phyloP scores from a whole-genome alignment of 2,329 filamentous ascomycete species.

The Aspergillus hiratsukae region DNA sequence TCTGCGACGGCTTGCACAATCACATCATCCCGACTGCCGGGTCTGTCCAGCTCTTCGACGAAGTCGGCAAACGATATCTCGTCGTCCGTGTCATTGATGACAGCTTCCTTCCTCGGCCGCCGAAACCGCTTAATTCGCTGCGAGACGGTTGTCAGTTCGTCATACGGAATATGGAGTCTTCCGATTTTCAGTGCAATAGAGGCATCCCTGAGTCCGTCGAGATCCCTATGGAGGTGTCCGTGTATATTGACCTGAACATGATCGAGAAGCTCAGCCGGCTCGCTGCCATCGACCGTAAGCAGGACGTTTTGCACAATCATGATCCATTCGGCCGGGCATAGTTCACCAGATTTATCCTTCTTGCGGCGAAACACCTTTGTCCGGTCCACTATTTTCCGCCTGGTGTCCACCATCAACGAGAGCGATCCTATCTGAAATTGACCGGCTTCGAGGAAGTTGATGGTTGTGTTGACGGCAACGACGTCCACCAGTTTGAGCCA shows the following conservation, averaged over 20 bases:
- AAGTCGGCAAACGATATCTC: slow-evolving; percentile 67
- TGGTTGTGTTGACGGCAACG: slow-evolving; percentile 71
- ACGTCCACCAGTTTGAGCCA: slow-evolving; percentile 90
- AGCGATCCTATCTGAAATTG: slow-evolving; percentile 79
- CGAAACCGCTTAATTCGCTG: slow-evolving; percentile 32
- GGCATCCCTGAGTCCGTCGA: slow-evolving; percentile 84
- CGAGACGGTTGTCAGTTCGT: slow-evolving; percentile 62
- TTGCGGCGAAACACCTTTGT: slow-evolving; percentile 83
- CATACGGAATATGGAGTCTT: slow-evolving; percentile 81
- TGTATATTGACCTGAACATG: slow-evolving; percentile 85
- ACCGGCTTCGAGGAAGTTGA: slow-evolving; percentile 76
- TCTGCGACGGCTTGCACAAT: slow-evolving; percentile 82
- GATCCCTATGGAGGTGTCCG: slow-evolving; percentile 77
- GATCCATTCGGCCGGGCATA: slow-evolving; percentile 89
- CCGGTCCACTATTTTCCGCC: slow-evolving; percentile 84
- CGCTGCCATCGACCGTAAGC: slow-evolving; percentile 78
- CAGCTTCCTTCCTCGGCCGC: slow-evolving; percentile 29
- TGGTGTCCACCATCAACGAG: slow-evolving; percentile 82
- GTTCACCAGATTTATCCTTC: slow-evolving; percentile 58
- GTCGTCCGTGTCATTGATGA: slow-evolving; percentile 43
- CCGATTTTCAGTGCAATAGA: slow-evolving; percentile 88
- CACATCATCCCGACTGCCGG: slow-evolving; percentile 62
- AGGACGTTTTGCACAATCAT: slow-evolving; percentile 78
- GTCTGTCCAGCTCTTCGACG: slow-evolving; percentile 67
- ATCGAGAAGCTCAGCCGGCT: slow-evolving; percentile 84